Base-by-base conservation (phyloP, 2,329 filamentous ascomycete genomes). In the Colletotrichum australisinense region DNA sequence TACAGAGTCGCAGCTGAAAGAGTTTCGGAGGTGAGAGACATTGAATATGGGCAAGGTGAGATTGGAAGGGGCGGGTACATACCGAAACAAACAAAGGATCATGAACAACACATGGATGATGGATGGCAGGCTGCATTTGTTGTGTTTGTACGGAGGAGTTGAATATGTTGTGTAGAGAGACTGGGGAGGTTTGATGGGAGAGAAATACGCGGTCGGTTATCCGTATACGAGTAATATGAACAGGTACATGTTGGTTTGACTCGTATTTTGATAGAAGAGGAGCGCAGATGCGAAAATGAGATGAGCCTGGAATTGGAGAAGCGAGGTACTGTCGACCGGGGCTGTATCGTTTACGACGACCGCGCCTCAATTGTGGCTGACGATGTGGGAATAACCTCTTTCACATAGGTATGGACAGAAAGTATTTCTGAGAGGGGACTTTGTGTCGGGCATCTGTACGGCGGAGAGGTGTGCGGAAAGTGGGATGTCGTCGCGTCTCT, bases 301-400 rank as follows among this genome's bases (percentile, higher is more conserved):
- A 49, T 49, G 19, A 4, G 8, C 9, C n/a, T n/a, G n/a, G n/a
- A n/a, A n/a, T n/a, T n/a, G n/a, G 42, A 8, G 42, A 49, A 49
- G 7, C 19, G 11, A 7, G 42, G 16, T 49, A 49, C 42, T 22
- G 42, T 49, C 42, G 42, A 12, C 16, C 11, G 14, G 38, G 46
- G 22, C 22, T 42, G 22, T 16, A 30, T 30, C 9, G n/a, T 35
- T n/a, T 32, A n/a, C 49, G 14, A 22, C 9, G 38, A 22, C 28
- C 19, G 12, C 26, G 63, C 30, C 42, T 59, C 26, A 11, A 7
- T n/a, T 59, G 70, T 65, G 60, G 55, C 60, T 70, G 55, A 35
- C 53, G 11, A 28, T 16, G 38, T 52, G 67, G 67, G 67, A 73
- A 73, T 70, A 73, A 67, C 70, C 60, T 73, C 70, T 65, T 55